Conservation (phyloP, 305 asterid genomes). For the Lippia alba region DNA sequence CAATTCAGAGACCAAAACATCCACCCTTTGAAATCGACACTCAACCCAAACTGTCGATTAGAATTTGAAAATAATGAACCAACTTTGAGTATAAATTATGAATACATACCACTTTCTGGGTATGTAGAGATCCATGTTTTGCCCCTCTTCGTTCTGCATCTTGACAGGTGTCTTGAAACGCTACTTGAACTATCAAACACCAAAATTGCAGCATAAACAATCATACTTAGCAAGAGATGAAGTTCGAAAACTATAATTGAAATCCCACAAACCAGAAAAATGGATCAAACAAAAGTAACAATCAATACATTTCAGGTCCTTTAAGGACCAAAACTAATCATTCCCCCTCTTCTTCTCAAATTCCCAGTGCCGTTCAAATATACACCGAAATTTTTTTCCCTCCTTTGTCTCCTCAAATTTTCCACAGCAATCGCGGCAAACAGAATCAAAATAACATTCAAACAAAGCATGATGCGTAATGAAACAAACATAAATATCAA, state of each 20-base stretch:
- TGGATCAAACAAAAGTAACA: not conserved
- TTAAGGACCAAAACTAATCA: not conserved
- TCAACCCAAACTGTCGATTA: not conserved
- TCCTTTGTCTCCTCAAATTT: too few species aligned
- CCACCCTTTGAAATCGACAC: not conserved
- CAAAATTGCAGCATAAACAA: not conserved
- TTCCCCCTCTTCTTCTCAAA: too few species aligned
- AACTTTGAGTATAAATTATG: not conserved
- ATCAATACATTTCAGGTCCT: not conserved
- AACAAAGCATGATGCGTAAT: not conserved
- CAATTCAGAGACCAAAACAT: not conserved
- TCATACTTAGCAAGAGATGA: not conserved
- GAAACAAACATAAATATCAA: not conserved
- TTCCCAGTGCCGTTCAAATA: not conserved
- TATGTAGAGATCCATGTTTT: constrained; percentile 82
- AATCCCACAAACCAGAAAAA: not conserved
- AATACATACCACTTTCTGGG: constrained; percentile 73
- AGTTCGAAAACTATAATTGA: not conserved
- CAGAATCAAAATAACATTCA: not conserved
- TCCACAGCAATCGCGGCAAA: not conserved
- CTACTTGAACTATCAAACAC: not conserved
- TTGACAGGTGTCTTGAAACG: constrained; percentile 25
- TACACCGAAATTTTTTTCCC: too few species aligned
- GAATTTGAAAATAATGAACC: not conserved
- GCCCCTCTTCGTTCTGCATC: constrained; percentile 91